A percentile compares a stretch with the other conserved stretches of the same genome.
Conservation (phyloP, 2,329 filamentous ascomycete genomes). For the Aureobasidium sp. region DNA sequence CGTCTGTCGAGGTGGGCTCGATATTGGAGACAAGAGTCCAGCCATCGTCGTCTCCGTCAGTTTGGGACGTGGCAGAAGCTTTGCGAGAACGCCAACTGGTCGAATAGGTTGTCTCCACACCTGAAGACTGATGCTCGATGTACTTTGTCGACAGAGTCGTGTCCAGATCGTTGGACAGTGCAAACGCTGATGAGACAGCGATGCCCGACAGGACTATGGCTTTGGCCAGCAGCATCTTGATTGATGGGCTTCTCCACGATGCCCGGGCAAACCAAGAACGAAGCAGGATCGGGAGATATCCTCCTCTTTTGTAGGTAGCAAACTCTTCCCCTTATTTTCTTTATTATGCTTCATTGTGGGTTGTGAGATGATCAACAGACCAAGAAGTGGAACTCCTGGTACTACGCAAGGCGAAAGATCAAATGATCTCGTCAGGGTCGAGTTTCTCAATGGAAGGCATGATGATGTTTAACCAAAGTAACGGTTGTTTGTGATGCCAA, state of each 20-base stretch:
- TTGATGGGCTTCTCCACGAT: not conserved
- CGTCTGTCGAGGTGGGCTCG: not conserved
- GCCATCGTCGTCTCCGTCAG: not conserved
- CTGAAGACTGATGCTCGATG: not conserved
- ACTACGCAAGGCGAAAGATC: too few relatives aligned
- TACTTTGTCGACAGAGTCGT: not conserved
- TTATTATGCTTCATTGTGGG: not conserved
- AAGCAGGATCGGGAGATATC: too few relatives aligned
- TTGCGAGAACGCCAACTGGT: not conserved
- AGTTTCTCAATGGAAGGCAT: too few relatives aligned
- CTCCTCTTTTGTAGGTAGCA: not conserved
- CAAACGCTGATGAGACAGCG: not conserved
- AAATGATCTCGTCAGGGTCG: too few relatives aligned
- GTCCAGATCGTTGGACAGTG: too few relatives aligned
- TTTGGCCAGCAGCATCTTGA: not conserved
- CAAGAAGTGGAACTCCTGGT: too few relatives aligned
- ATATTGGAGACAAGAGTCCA: not conserved
- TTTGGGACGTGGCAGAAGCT: not conserved
- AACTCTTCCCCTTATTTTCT: not conserved
- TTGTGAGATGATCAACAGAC: too few relatives aligned
- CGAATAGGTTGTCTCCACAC: not conserved
- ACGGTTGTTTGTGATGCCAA: too few relatives aligned
- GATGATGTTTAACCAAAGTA: too few relatives aligned
- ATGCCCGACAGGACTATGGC: not conserved
- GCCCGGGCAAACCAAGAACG: not conserved